Base-by-base conservation (phyloP, 257 asterid species). In the Galeopsis tetrahit region DNA sequence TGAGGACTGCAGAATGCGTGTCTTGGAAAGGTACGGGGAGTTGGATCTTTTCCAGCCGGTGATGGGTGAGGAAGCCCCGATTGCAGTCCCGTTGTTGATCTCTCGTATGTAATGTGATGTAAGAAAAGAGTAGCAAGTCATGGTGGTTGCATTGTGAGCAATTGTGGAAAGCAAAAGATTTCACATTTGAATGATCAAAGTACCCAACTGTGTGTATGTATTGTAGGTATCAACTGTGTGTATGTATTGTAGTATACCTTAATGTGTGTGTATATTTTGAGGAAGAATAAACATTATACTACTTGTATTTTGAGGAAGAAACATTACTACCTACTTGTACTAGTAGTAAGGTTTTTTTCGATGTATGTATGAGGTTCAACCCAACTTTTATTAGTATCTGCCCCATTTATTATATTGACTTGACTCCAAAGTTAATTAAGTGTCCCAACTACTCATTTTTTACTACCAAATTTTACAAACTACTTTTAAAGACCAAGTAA, bases 1-100 rank as follows among this genome's bases (percentile, higher is more conserved):
- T 10, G 95, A 93, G 80, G 95, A 82, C 74, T 93, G 97, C 84
- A 82, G 88, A 78, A 93, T 93, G 98, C 93, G 92, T 4, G 95
- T 93, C 10, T 74, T 93, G 62, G 97, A 90, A 79, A 84, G 96
- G 57, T 86, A 90, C 1, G 97, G 98, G 3, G 96, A 85, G 72
- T 63, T 88, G 80, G 95, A 93, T 79, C 82, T 86, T 14, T 86
- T 90, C 82, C 91, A 88, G 77, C 90, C 98, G 0, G 90, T 82
- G 62, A 84, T 90, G 90, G 92, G 94, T 8, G 95, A 85, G 77
- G 96, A 87, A 1, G 33, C 61, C 13, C 83, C 84, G 4, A 14
- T 88, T 66, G 84, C 91, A 2, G 89, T 68, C 70, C 96, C 98
- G 4, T 69, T 90, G 13, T 61, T 92, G 77, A 92, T 92, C 63